Conservation (phyloP, 768 basidiomycete genomes). For the Pleurotus ostreatus region DNA sequence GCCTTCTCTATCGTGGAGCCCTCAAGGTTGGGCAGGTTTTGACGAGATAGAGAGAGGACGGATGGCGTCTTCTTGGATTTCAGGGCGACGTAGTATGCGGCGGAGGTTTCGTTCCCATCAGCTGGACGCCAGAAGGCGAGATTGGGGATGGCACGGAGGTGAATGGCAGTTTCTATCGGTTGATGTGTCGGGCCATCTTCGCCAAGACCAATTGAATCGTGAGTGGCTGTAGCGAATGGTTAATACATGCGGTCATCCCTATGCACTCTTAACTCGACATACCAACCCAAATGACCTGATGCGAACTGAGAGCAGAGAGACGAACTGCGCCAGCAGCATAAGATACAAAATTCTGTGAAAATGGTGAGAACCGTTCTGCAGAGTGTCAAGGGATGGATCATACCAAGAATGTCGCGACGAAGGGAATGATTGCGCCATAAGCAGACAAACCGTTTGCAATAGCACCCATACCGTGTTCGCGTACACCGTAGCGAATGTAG, state of each 20-base stretch:
- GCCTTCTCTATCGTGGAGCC: constrained; percentile 84
- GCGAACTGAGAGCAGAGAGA: constrained; percentile 82
- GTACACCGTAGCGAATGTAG: constrained; percentile 95
- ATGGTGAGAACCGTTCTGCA: constrained; percentile 9
- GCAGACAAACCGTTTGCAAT: constrained; percentile 89
- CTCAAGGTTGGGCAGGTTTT: constrained; percentile 92
- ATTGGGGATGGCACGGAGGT: constrained; percentile 88
- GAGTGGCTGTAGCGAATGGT: constrained; percentile 59
- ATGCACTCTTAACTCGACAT: constrained; percentile 24
- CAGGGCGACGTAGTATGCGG: constrained; percentile 80
- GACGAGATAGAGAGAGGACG: constrained; percentile 76
- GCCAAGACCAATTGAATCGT: constrained; percentile 89
- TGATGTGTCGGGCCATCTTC: constrained; percentile 98
- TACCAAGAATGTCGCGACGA: constrained; percentile 89
- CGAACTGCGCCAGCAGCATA: constrained; percentile 93
- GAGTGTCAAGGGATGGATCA: constrained; percentile 14
- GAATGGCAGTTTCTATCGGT: constrained; percentile 85
- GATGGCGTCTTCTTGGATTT: constrained; percentile 76
- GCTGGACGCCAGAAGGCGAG: constrained; percentile 90
- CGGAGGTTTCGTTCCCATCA: constrained; percentile 97
- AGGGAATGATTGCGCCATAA: constrained; percentile 90
- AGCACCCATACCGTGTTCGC: constrained; percentile 96
- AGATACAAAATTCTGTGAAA: constrained; percentile 79
- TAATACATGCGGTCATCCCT: background rate
- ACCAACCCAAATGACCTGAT: constrained; percentile 94